phyloP scores from a whole-genome alignment of 495 filamentous ascomycete species.

The Trypethelium eluteriae region DNA sequence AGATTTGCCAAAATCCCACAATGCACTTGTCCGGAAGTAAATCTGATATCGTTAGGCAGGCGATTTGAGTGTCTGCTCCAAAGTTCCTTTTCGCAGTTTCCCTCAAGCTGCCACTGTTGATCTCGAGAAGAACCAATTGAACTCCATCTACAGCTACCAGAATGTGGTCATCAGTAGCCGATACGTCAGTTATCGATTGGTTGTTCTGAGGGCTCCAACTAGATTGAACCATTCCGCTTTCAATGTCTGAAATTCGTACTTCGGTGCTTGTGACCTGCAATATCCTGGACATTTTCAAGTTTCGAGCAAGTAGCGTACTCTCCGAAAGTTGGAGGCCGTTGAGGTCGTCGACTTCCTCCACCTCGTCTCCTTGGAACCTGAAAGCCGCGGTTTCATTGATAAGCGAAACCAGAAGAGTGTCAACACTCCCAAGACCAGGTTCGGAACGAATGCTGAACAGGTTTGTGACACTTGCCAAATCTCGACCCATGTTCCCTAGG shows the following conservation, averaged over 20 bases:
- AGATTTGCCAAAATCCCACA: constrained; percentile 76
- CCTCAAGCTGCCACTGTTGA: constrained; percentile 32
- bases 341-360: constrained; percentile 75
- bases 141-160: constrained; percentile 69
- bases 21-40: constrained; percentile 52
- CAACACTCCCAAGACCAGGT: constrained; percentile 41
- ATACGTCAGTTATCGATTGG: constrained; percentile 66
- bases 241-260: constrained; percentile 57
- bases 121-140: constrained; percentile 56
- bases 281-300: constrained; percentile 49
- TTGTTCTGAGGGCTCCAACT: constrained; percentile 57
- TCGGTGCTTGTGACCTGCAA: constrained; percentile 69
- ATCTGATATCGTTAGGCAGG: constrained; percentile 64
- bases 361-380: constrained; percentile 60
- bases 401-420: constrained; percentile 73
- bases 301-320: constrained; percentile 63
- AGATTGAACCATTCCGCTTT: constrained; percentile 58
- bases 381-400: constrained; percentile 80
- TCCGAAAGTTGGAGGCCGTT: constrained; percentile 60
- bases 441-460: constrained; percentile 58
- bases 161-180: constrained; percentile 58
- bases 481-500: constrained; percentile 61
- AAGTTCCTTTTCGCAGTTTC: neutral
- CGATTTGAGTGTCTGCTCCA: constrained; percentile 61
- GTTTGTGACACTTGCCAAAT: constrained; percentile 50